Base-by-base conservation (phyloP, 2,329 filamentous ascomycete species). In the Sporothrix pseudoabietina region DNA sequence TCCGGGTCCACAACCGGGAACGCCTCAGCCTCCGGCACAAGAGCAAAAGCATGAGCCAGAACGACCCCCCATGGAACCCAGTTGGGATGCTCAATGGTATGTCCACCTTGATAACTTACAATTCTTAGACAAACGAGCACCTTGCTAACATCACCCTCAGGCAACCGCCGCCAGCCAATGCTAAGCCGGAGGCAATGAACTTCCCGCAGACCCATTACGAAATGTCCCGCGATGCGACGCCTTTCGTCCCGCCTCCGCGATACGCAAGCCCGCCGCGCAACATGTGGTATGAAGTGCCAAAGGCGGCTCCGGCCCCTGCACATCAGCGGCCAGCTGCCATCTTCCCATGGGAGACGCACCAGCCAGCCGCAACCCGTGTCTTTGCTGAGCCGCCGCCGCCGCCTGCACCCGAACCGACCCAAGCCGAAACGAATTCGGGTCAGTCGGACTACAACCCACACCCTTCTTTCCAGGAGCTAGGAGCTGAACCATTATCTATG, bases 231-330 rank as follows among this genome's bases (percentile, higher is more conserved):
- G 92, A 94, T 80, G 85, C 86, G 22, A 82, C 89, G 47, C 89
- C 92, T 10, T 98, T 97, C 82, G 87, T 93, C 71, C 88, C 94
- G 44, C 94, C 94, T 22, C 82, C 84, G 74, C 86, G 88, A 71
- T 96, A 97, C 78, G 93, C 94, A 2, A 92, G 93, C 78, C 93
- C 94, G 22, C 94, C 94, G 0, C 92, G 87, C 80, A 88, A 94
- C 79, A 94, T 97, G 93, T 96, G 91, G 87, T 97, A 96, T 80
- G 85, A 95, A 78, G 87, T 97, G 49, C 94, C 94, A 5, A 89
- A 86, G 75, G 86, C 88, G 74, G 84, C 85, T 22, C 88, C 89
- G 30, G 86, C 88, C 66, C 84, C 81, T 32, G 78, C 79, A n/a
- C 77, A 86, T 59, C 85, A 90, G 76, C 87, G 84, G 75, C 87